Percentiles rank a stretch among this genome's conserved stretches.
Evolutionary conservation across 2,329 filamentous ascomycete species (phyloP).

Genomic region (Alternaria sp.): DNA sequence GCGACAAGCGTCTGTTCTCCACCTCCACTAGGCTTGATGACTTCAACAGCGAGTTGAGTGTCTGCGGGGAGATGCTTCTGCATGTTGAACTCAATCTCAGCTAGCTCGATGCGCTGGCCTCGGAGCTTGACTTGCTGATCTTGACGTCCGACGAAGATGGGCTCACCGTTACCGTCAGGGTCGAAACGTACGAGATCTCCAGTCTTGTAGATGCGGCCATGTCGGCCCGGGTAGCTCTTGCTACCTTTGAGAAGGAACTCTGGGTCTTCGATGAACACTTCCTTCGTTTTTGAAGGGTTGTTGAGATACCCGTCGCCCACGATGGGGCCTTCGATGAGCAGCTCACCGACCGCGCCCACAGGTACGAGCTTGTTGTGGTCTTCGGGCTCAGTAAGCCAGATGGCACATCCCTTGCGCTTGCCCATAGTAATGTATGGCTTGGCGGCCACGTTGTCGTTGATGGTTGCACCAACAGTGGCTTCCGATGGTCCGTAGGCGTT

Average conservation of each 20-base stretch:
- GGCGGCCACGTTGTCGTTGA: slow-evolving; percentile 37
- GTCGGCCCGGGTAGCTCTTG: slow-evolving; percentile 58
- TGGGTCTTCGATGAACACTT: slow-evolving; percentile 58
- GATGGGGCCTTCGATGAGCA: slow-evolving; percentile 66
- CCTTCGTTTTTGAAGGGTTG: slow-evolving; percentile 45
- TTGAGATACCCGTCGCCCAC: slow-evolving; percentile 49
- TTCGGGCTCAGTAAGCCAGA: slow-evolving; percentile 52
- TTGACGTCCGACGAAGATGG: slow-evolving; percentile 46
- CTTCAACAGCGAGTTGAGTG: slow-evolving; percentile 56
- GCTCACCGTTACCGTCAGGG: slow-evolving; percentile 46
- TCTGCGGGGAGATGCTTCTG: slow-evolving; percentile 48
- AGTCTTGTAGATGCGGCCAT: slow-evolving; percentile 55
- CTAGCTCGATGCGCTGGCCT: slow-evolving; percentile 49
- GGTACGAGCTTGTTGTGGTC: slow-evolving; percentile 48
- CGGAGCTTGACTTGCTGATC: slow-evolving; percentile 52
- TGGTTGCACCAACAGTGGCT: slow-evolving; percentile 44
- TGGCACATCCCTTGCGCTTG: slow-evolving; percentile 39
- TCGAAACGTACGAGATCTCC: slow-evolving; percentile 59
- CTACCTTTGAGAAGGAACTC: slow-evolving; percentile 67
- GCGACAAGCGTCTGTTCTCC: slow-evolving; percentile 44
- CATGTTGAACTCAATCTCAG: slow-evolving; percentile 50
- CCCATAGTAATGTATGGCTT: slow-evolving; percentile 49
- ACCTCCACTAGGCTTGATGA: slow-evolving; percentile 51
- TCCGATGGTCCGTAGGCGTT: slow-evolving; percentile 49
- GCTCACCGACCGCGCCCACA: slow-evolving; percentile 55